A percentile compares a stretch with the other conserved stretches of the same genome.
Evolutionary conservation across 345 rosid genomes (phyloP).

Genomic region (Jatropha curcas): DNA sequence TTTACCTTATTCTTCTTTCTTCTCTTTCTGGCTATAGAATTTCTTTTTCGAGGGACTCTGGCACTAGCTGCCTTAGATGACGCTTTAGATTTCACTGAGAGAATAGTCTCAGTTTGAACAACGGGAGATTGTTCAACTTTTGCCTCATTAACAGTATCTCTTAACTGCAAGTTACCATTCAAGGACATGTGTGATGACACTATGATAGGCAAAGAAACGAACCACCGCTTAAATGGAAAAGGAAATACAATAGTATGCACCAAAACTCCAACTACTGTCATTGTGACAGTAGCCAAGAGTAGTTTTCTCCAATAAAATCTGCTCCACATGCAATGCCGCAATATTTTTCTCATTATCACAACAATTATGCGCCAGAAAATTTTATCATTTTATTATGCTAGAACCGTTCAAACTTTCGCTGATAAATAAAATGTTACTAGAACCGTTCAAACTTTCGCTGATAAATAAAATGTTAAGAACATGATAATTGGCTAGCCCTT

Average conservation of each 20-base stretch:
- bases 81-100: constrained; percentile 36
- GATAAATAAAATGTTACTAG: background rate
- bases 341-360: constrained; percentile 36
- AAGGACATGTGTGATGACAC: constrained; percentile 26
- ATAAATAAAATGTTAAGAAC: background rate
- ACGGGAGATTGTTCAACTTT: constrained; percentile 32
- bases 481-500: background rate
- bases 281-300: constrained; percentile 44
- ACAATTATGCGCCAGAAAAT: background rate
- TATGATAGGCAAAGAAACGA: constrained; percentile 29
- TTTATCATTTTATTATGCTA: background rate
- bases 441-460: background rate
- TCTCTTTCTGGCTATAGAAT: constrained; percentile 24
- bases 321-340: constrained; percentile 37
- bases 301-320: constrained; percentile 57
- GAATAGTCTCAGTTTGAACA: constrained; percentile 29
- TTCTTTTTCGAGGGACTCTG: constrained; percentile 5
- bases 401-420: background rate
- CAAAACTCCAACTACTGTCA: constrained; percentile 49
- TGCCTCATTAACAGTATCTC: constrained; percentile 38
- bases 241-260: constrained; percentile 48
- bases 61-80: constrained; percentile 19
- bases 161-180: constrained; percentile 47
- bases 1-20: constrained; percentile 31
- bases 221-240: constrained; percentile 25